These are phyloP conservation scores for Phytophthora ohioensis DNA, from an alignment of 352 stramenopile genomes.

Conservation along the genomic window DNA sequence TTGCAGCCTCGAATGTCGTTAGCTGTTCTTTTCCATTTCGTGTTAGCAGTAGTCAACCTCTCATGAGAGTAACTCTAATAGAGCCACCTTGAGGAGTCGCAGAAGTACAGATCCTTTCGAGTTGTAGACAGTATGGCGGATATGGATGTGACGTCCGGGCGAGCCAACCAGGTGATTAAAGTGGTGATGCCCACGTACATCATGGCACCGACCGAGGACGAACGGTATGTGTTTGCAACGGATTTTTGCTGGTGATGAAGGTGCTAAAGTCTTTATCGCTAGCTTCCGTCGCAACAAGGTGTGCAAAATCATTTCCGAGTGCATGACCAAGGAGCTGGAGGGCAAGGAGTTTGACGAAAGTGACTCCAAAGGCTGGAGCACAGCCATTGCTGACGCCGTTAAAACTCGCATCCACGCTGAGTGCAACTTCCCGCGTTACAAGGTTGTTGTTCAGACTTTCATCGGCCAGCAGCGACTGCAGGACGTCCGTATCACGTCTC, in stretches of 20 bases:
- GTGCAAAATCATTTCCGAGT: slow-evolving; percentile 77
- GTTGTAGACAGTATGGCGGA: slow-evolving; percentile 55
- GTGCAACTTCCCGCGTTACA: slow-evolving; percentile 91
- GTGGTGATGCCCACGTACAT: slow-evolving; percentile 87
- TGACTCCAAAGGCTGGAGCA: slow-evolving; percentile 73
- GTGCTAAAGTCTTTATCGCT: not conserved
- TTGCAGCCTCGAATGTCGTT: not conserved
- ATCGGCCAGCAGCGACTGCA: slow-evolving; percentile 95
- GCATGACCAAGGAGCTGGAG: slow-evolving; percentile 70
- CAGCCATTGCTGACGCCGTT: slow-evolving; percentile 70
- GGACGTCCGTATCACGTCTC: slow-evolving; percentile 92
- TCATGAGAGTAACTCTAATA: no score
- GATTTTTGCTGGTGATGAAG: not conserved
- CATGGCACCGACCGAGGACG: slow-evolving; percentile 83
- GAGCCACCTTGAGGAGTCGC: slow-evolving; percentile 28
- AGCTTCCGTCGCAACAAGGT: slow-evolving; percentile 84
- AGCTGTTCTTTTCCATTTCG: not conserved
- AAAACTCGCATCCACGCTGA: slow-evolving; percentile 70
- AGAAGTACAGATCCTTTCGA: slow-evolving; percentile 29
- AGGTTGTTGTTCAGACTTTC: slow-evolving; percentile 95
- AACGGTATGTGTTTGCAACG: slow-evolving; percentile 48
- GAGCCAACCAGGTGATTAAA: slow-evolving; percentile 76
- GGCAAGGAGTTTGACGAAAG: slow-evolving; percentile 82
- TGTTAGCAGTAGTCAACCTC: not conserved
- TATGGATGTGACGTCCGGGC: slow-evolving; percentile 43